phyloP scores from a whole-genome alignment of 2,329 filamentous ascomycete genomes.

The Sclerotinia spermophila region DNA sequence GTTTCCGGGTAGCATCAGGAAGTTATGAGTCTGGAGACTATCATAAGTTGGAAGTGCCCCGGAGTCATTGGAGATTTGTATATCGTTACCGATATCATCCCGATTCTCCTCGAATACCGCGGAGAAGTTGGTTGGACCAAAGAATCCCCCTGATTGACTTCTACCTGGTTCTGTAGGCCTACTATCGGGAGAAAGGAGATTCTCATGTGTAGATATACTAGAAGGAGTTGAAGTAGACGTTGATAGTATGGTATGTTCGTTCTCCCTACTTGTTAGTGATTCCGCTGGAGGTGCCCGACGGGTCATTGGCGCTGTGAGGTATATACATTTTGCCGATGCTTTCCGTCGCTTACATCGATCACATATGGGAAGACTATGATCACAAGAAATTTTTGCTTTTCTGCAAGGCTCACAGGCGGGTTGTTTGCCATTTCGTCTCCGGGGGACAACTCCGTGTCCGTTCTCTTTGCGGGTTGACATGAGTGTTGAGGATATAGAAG shows the following conservation, averaged over 20 bases:
- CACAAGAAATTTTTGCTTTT: slow-evolving; percentile 34
- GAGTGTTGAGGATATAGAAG: not conserved
- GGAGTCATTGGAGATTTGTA: slow-evolving; percentile 32
- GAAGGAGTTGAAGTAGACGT: not conserved
- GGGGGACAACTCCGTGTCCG: slow-evolving; percentile 14
- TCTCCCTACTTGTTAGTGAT: not conserved
- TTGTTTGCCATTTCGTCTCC: slow-evolving; percentile 34
- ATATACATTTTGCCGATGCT: slow-evolving; percentile 28
- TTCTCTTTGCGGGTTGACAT: not conserved
- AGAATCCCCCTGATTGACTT: slow-evolving; percentile 25
- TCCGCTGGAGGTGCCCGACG: not conserved
- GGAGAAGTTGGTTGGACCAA: slow-evolving; percentile 35
- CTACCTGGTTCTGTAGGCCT: slow-evolving; percentile 1
- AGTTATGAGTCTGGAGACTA: slow-evolving; percentile 32
- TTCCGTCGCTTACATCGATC: slow-evolving; percentile 31
- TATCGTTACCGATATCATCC: slow-evolving; percentile 30
- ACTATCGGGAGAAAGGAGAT: not conserved
- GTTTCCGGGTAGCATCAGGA: slow-evolving; percentile 31
- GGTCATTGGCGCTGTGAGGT: slow-evolving; percentile 33
- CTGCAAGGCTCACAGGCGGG: slow-evolving; percentile 30
- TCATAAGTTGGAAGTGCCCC: slow-evolving; percentile 25
- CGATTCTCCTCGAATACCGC: slow-evolving; percentile 35
- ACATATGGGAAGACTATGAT: slow-evolving; percentile 32
- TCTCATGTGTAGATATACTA: not conserved
- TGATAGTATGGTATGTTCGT: slow-evolving; percentile 6